phyloP scores from a whole-genome alignment of 2,329 filamentous ascomycete species.

The Aschersonia sp. region DNA sequence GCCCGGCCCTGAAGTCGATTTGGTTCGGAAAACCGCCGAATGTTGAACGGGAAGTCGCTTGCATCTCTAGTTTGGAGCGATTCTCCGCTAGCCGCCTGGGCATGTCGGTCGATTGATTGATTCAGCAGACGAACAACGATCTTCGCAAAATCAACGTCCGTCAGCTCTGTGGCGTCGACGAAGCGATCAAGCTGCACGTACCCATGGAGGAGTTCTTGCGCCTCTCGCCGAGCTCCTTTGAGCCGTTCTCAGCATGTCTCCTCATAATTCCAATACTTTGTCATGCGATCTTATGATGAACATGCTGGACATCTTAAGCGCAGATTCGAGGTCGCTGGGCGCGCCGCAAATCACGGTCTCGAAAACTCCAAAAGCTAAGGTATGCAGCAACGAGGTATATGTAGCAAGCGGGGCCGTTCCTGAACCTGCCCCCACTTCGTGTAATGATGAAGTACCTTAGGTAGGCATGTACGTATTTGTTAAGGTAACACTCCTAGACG shows the following conservation, averaged over 20 bases:
- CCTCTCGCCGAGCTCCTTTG: slow-evolving; percentile 15
- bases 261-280: slow-evolving; percentile 14
- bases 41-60: not conserved
- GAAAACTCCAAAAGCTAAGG: not conserved
- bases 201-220: slow-evolving; percentile 9
- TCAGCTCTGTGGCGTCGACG: not conserved
- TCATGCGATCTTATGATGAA: not conserved
- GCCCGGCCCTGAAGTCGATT: not conserved
- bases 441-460: too few species aligned
- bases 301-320: not conserved
- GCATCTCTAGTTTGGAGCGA: not conserved
- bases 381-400: not conserved
- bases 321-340: too few species aligned
- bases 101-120: not conserved
- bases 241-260: slow-evolving; percentile 21
- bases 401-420: not conserved
- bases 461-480: too few species aligned
- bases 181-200: slow-evolving; percentile 4
- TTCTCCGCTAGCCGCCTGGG: not conserved
- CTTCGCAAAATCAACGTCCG: not conserved
- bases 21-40: not conserved
- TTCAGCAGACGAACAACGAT: not conserved
- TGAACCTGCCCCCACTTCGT: too few species aligned
- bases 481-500: too few species aligned
- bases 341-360: too few species aligned